phyloP scores from a whole-genome alignment of 2,329 filamentous ascomycete species.

The Alternaria conjuncta region DNA sequence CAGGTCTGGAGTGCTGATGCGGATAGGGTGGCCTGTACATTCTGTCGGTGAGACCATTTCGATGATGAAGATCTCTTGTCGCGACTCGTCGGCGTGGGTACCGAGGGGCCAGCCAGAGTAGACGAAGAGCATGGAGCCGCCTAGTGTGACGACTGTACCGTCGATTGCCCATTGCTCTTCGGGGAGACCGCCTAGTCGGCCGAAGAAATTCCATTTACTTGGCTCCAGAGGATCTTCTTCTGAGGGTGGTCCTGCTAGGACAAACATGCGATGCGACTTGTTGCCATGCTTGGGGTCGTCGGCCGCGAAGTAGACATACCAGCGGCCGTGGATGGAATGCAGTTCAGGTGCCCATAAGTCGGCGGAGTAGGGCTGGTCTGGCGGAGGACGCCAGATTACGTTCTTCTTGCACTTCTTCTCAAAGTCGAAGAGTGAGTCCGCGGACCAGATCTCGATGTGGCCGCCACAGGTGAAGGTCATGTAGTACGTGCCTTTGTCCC shows the following conservation, averaged over 20 bases:
- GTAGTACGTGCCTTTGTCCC: slow-evolving; percentile 53
- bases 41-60: slow-evolving; percentile 47
- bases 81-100: slow-evolving; percentile 43
- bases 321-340: slow-evolving; percentile 57
- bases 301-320: slow-evolving; percentile 62
- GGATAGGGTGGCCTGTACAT: slow-evolving; percentile 44
- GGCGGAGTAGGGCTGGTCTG: slow-evolving; percentile 51
- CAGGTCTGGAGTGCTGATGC: slow-evolving; percentile 51
- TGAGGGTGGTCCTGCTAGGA: slow-evolving; percentile 51
- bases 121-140: slow-evolving; percentile 50
- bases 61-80: slow-evolving; percentile 55
- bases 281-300: slow-evolving; percentile 53
- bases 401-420: slow-evolving; percentile 47
- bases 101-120: slow-evolving; percentile 56
- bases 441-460: slow-evolving; percentile 54
- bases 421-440: slow-evolving; percentile 50
- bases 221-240: slow-evolving; percentile 37
- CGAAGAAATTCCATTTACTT: slow-evolving; percentile 51
- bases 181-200: slow-evolving; percentile 50
- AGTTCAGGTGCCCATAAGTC: slow-evolving; percentile 64
- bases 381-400: slow-evolving; percentile 53
- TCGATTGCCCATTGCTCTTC: slow-evolving; percentile 57
- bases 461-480: slow-evolving; percentile 56
- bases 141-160: slow-evolving; percentile 53
- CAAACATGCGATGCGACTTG: slow-evolving; percentile 54